phyloP scores from a whole-genome alignment of 2,329 filamentous ascomycete species.

The Bipolaris gigantea region DNA sequence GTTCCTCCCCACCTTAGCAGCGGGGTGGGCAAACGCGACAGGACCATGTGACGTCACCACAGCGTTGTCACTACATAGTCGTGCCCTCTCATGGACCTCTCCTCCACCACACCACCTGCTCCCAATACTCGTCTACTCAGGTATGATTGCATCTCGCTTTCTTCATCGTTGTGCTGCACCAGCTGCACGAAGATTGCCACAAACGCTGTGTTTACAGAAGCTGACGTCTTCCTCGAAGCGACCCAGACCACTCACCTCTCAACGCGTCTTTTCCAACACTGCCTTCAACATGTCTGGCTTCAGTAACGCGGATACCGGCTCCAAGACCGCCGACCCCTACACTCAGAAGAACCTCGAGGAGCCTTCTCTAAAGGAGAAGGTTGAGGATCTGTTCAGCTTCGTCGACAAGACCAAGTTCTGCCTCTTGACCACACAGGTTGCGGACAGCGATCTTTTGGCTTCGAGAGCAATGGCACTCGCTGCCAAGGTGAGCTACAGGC shows the following conservation, averaged over 20 bases:
- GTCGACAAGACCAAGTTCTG: slow-evolving; percentile 76
- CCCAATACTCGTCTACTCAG: slow-evolving; percentile 5
- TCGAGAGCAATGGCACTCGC: slow-evolving; percentile 87
- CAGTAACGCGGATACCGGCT: slow-evolving; percentile 46
- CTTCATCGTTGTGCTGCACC: slow-evolving; percentile 10
- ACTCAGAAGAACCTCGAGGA: slow-evolving; percentile 76
- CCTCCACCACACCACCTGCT: slow-evolving; percentile 6
- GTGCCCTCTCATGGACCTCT: slow-evolving; percentile 9
- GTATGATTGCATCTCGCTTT: slow-evolving; percentile 16
- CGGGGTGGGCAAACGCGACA: slow-evolving; percentile 11
- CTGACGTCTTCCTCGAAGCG: slow-evolving; percentile 27
- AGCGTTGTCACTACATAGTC: slow-evolving; percentile 16
- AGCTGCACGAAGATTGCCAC: slow-evolving; percentile 6
- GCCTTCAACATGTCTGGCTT: slow-evolving; percentile 38
- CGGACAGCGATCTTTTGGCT: slow-evolving; percentile 66
- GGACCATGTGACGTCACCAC: slow-evolving; percentile 22
- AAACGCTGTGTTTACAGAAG: slow-evolving; percentile 16
- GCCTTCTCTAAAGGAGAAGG: slow-evolving; percentile 69
- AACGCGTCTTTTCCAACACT: slow-evolving; percentile 15
- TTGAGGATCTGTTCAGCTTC: slow-evolving; percentile 73
- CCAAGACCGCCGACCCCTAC: slow-evolving; percentile 70
- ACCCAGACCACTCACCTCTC: slow-evolving; percentile 7
- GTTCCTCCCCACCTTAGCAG: slow-evolving; percentile 15
- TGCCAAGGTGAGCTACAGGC: slow-evolving; percentile 61
- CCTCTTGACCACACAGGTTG: slow-evolving; percentile 81